Evolutionary conservation across 106 monocot species (phyloP), one percentile per base, ranked within the genome.

Genomic region (Acanthochlamys bracteata): DNA sequence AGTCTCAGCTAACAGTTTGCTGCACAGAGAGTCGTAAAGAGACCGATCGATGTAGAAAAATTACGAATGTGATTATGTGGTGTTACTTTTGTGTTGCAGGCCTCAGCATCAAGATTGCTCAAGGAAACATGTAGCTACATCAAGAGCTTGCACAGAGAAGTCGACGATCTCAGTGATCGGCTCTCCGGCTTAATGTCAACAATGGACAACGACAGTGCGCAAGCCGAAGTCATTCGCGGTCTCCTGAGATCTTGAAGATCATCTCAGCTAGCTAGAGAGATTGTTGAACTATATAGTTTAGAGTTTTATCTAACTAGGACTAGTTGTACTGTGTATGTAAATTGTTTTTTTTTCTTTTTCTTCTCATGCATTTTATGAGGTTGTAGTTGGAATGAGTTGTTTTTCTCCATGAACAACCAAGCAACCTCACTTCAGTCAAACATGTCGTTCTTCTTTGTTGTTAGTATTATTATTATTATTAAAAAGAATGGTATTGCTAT

Each of bases 41-140:
- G n/a, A n/a, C n/a, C n/a, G n/a, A n/a, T n/a, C n/a, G n/a, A n/a
- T n/a, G n/a, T n/a, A n/a, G n/a, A n/a, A n/a, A n/a, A n/a, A n/a
- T n/a, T n/a, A n/a, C n/a, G n/a, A n/a, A n/a, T n/a, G n/a, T n/a
- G 33, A 3, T 61, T 40, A 39, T 7, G 39, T 40, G n/a, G 27
- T 4, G 40, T 19, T 14, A 17, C 4, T 61, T 16, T 16, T 56
- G 10, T 10, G 3, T 23, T 64, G 74, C 69, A 84, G 84, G 75
- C 74, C 11, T 84, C 84, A 10, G 66, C 80, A 14, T 66, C 76
- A 16, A 84, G 79, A 63, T 65, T 84, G 52, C 53, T 84, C 59
- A 84, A 80, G 70, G 84, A 84, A 73, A 84, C 79, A 12, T 84
- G 84, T 72, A 80, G 27, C 64, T 79, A 84, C 67, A 84, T 84